A percentile compares a stretch with the other conserved stretches of the same genome.
phyloP scores from a whole-genome alignment of 306 rosid genomes.

The Vigna angularis region DNA sequence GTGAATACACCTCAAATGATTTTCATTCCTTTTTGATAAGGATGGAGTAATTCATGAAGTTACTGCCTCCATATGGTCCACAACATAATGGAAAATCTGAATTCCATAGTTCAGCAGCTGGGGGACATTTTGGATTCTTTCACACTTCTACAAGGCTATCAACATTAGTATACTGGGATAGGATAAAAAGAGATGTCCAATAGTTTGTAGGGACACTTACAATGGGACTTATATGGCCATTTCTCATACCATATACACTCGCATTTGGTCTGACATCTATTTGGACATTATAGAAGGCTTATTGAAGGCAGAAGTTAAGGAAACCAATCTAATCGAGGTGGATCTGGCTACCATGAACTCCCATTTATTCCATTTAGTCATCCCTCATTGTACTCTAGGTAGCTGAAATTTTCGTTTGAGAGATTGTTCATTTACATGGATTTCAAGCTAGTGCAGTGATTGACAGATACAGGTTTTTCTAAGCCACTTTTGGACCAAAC shows the following conservation, averaged over 20 bases:
- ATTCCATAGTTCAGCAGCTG: too few species aligned
- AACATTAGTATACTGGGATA: neutral
- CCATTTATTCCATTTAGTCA: neutral
- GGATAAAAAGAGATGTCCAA: neutral
- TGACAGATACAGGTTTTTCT: neutral
- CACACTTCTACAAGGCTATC: neutral
- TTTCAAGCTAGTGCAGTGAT: neutral
- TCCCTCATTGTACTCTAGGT: neutral
- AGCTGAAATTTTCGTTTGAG: neutral
- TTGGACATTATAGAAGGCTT: neutral
- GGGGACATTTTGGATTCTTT: neutral
- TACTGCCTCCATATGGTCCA: too few species aligned
- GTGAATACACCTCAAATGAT: neutral
- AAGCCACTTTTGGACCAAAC: neutral
- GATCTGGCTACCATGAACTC: neutral
- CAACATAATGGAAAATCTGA: too few species aligned
- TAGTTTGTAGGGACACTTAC: neutral
- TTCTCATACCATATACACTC: neutral
- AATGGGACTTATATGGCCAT: neutral
- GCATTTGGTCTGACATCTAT: neutral
- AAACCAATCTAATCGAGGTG: neutral
- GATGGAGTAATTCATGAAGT: too few species aligned
- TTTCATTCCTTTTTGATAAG: neutral
- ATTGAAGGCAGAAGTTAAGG: neutral
- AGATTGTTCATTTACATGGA: neutral